Conservation (phyloP, 2,329 filamentous ascomycete species). For the Venturia aucupariae region DNA sequence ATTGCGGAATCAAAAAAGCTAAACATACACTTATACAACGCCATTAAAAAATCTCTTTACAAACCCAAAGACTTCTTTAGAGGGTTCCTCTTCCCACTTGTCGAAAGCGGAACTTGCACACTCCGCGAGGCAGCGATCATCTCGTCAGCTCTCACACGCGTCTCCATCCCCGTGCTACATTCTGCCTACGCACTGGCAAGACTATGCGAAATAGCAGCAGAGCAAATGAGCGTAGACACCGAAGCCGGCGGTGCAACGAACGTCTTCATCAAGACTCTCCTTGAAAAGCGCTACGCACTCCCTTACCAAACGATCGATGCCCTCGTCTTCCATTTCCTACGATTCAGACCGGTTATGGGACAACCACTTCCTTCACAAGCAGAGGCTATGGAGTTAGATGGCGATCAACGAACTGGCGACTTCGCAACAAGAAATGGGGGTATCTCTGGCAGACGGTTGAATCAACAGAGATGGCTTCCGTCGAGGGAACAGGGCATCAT, state of each 20-base stretch:
- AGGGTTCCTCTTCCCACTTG: constrained; percentile 84
- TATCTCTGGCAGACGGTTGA: constrained; percentile 23
- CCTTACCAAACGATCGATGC: constrained; percentile 92
- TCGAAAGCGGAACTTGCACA: constrained; percentile 78
- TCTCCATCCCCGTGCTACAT: constrained; percentile 84
- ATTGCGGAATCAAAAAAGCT: constrained; percentile 74
- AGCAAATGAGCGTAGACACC: constrained; percentile 66
- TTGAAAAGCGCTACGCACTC: constrained; percentile 95
- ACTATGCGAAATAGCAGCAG: constrained; percentile 86
- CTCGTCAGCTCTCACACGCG: constrained; percentile 71
- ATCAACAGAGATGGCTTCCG: constrained; percentile 15
- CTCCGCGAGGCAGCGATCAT: constrained; percentile 88
- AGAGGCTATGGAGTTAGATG: constrained; percentile 25
- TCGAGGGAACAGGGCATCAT: constrained; percentile 31
- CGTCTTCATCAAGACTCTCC: constrained; percentile 82
- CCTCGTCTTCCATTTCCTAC: constrained; percentile 91
- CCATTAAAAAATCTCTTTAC: constrained; percentile 85
- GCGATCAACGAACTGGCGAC: constrained; percentile 46
- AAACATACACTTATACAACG: constrained; percentile 90
- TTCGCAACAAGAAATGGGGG: constrained; percentile 21
- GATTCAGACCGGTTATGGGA: constrained; percentile 55
- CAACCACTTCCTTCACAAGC: background rate
- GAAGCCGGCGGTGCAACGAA: constrained; percentile 89
- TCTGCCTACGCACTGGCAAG: constrained; percentile 86
- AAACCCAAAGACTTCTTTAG: constrained; percentile 97